Conservation (phyloP, 2,329 filamentous ascomycete genomes). For the Fusarium temperatum region DNA sequence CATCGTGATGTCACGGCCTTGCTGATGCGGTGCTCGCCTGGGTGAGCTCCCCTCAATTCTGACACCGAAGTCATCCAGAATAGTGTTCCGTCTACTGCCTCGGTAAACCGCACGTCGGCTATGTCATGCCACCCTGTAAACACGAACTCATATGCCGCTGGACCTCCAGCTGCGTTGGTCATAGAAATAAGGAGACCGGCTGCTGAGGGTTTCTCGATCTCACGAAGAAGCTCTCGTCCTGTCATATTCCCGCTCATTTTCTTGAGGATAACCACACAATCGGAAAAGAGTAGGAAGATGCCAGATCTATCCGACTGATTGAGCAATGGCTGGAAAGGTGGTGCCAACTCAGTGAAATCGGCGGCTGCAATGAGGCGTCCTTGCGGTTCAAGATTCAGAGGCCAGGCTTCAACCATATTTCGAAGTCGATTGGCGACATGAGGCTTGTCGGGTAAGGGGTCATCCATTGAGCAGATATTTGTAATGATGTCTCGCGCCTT, state of each 20-base stretch:
- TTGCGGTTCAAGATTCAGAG: constrained; percentile 72
- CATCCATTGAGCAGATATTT: constrained; percentile 95
- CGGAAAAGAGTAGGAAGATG: constrained; percentile 85
- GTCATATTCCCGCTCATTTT: constrained; percentile 72
- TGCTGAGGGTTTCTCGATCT: constrained; percentile 82
- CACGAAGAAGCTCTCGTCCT: constrained; percentile 81
- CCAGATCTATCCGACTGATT: constrained; percentile 63
- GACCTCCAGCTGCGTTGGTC: constrained; percentile 69
- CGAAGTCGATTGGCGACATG: constrained; percentile 78
- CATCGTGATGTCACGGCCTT: constrained; percentile 69
- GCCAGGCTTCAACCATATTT: constrained; percentile 82
- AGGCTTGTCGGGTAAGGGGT: constrained; percentile 72
- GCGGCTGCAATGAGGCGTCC: constrained; percentile 83
- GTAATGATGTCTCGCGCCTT: constrained; percentile 93
- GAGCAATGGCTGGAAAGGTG: constrained; percentile 69
- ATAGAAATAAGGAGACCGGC: constrained; percentile 70
- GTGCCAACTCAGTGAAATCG: constrained; percentile 79
- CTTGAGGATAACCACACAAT: constrained; percentile 79
- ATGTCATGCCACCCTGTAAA: constrained; percentile 79
- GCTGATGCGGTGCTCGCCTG: constrained; percentile 51
- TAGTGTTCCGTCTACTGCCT: constrained; percentile 70
- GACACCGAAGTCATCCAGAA: constrained; percentile 74
- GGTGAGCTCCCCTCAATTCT: constrained; percentile 66
- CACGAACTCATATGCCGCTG: constrained; percentile 73
- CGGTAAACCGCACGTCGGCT: constrained; percentile 76